Base-by-base conservation (phyloP, 441 rosid genomes). In the Viola pubescens region DNA sequence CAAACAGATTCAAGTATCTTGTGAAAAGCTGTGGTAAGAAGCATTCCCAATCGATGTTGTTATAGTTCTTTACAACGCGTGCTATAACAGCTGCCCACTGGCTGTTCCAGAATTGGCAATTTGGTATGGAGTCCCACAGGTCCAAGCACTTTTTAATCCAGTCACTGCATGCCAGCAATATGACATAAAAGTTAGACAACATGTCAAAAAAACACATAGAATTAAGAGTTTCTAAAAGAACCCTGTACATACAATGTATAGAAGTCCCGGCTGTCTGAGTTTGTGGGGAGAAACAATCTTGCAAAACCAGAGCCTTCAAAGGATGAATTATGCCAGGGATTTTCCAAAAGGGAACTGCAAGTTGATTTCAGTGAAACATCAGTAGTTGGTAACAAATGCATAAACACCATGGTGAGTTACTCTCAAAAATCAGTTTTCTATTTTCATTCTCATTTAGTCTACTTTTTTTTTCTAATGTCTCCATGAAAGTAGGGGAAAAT, bases 261-360 rank as follows among this genome's bases (percentile, higher is more conserved):
- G 79, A 94, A 94, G 57, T 84, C 89, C 76, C 76, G 87, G 81
- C 90, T 94, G 73, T 79, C 89, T 61, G 76, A 26, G 76, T 94
- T 94, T 56, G 97, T 88, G 9, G 99, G 99, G 62, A 94, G 94
- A 80, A 94, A 94, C 66, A 94, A 80, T 77, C 91, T 87, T 75
- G 88, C 82, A 64, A 94, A 94, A 41, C 97, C 99, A 77, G 94
- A 79, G 65, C 99, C 99, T 77, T 94, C 99, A 66, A 94, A 94
- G 62, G 94, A 73, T 51, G 97, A 80, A 78, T 94, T 88, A 77
- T 94, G 97, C 97, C 97, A 94, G 42, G 99, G 99, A 77, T 91
- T 94, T 72, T 91, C 97, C 84, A 90, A 74, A 61, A 85, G 82
- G 67, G 83, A 73, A 76, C 99, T 94, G 86, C 78, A 73, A 68